These are phyloP conservation scores for Rhodotorula sphaerocarpa DNA, from an alignment of 768 basidiomycete genomes.

Conservation along the genomic window DNA sequence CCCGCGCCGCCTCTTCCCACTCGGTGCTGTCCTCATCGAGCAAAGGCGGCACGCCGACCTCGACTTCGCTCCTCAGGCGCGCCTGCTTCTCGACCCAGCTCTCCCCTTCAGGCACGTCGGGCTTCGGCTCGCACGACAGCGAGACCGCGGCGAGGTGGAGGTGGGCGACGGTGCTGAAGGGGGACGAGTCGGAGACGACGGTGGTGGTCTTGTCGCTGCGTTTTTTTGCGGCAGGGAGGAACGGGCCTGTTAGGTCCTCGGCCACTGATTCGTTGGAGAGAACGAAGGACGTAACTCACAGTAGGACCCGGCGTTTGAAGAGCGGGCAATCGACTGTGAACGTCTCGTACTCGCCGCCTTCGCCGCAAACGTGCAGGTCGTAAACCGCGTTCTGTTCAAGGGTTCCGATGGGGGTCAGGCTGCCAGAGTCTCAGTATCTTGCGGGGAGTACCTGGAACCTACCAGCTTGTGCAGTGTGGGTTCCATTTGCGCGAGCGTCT, in stretches of 20 bases:
- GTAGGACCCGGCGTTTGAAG: conserved; percentile 65
- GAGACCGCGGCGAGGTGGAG: conserved; percentile 65
- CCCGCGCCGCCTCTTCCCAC: background rate
- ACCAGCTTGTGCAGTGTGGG: conserved; percentile 66
- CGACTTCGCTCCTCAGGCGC: background rate
- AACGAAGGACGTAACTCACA: conserved; percentile 49
- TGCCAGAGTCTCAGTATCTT: background rate
- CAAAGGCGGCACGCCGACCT: background rate
- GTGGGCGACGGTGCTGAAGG: conserved; percentile 82
- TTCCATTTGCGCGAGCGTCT: conserved; percentile 64
- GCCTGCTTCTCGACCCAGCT: conserved; percentile 23
- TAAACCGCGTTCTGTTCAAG: conserved; percentile 61
- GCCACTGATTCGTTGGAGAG: too few species aligned
- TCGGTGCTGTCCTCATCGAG: background rate
- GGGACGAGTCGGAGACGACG: conserved; percentile 58
- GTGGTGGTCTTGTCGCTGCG: conserved; percentile 59
- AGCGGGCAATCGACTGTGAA: conserved; percentile 81
- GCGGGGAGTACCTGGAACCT: conserved; percentile 32
- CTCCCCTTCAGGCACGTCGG: conserved; percentile 7
- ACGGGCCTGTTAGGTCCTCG: too few species aligned
- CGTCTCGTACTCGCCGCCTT: conserved; percentile 96
- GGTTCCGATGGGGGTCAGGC: background rate
- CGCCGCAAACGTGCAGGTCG: conserved; percentile 88
- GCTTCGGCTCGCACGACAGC: conserved; percentile 46
- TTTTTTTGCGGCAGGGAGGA: background rate